Conservation (phyloP, 2,329 filamentous ascomycete species). For the Hymenoscyphus infarciens region DNA sequence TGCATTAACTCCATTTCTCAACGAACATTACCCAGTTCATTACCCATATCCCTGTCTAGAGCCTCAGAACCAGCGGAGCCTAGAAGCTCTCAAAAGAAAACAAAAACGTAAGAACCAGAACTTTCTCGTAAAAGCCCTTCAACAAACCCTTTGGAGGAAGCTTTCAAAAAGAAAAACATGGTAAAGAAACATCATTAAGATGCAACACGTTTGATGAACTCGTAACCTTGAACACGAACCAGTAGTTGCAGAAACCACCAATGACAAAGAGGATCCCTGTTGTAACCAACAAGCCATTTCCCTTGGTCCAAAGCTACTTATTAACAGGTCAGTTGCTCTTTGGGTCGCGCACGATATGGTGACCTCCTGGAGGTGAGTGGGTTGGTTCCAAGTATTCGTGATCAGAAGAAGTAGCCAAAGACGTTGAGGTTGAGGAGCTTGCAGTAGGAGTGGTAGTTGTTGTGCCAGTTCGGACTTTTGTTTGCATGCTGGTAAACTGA, state of each 20-base stretch:
- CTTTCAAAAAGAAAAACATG: neutral
- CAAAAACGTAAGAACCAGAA: neutral
- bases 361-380: neutral
- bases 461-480: neutral
- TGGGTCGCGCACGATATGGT: neutral
- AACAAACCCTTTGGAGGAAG: neutral
- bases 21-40: neutral
- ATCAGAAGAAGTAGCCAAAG: neutral
- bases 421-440: neutral
- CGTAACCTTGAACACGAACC: neutral
- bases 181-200: neutral
- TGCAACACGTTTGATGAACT: neutral
- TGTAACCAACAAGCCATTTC: neutral
- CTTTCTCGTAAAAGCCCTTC: neutral
- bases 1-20: neutral
- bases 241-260: neutral
- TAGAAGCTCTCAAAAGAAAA: neutral
- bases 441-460: neutral
- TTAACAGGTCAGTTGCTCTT: neutral
- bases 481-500: neutral
- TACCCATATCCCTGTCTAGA: neutral
- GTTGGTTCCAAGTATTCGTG: neutral
- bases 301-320: neutral
- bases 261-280: neutral
- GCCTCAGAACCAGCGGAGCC: neutral